Conservation (phyloP, 139 green algal species). For the Chlamydomonas schloesseri region DNA sequence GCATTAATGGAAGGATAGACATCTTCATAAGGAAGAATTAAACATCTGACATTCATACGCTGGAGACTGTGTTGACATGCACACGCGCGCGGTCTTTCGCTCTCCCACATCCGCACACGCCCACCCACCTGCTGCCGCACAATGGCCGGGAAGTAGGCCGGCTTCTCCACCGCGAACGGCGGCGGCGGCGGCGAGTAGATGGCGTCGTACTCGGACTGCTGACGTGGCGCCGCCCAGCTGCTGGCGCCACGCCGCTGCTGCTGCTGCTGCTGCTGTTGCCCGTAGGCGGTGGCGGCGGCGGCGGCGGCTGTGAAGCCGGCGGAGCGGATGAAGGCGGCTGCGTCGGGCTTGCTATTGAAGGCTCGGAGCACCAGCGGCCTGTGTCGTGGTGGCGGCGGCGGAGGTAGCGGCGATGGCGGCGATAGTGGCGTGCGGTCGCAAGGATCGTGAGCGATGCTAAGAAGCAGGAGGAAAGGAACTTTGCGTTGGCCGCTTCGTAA, state of each 20-base stretch:
- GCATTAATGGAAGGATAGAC: no score
- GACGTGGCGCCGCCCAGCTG: background rate
- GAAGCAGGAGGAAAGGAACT: background rate
- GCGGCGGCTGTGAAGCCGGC: background rate
- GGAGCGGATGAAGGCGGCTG: constrained; percentile 16
- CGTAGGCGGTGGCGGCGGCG: background rate
- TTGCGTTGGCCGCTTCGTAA: no score
- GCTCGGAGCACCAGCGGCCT: constrained; percentile 14
- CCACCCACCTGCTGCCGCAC: constrained; percentile 11
- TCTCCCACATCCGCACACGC: no score
- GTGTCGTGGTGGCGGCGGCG: background rate
- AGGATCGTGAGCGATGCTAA: background rate
- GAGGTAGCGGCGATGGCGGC: no score
- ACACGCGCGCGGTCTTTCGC: no score
- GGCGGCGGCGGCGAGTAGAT: constrained; percentile 15
- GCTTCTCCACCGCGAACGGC: background rate
- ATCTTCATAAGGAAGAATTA: no score
- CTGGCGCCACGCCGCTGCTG: background rate
- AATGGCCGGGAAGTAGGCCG: constrained; percentile 6
- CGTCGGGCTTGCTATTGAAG: background rate
- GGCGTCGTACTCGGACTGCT: background rate
- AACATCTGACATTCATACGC: no score
- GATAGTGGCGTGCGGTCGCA: no score
- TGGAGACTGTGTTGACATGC: no score
- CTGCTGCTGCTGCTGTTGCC: background rate